These are phyloP conservation scores for Zasmidium cellare DNA, from an alignment of 2,329 filamentous ascomycete genomes.

Conservation along the genomic window DNA sequence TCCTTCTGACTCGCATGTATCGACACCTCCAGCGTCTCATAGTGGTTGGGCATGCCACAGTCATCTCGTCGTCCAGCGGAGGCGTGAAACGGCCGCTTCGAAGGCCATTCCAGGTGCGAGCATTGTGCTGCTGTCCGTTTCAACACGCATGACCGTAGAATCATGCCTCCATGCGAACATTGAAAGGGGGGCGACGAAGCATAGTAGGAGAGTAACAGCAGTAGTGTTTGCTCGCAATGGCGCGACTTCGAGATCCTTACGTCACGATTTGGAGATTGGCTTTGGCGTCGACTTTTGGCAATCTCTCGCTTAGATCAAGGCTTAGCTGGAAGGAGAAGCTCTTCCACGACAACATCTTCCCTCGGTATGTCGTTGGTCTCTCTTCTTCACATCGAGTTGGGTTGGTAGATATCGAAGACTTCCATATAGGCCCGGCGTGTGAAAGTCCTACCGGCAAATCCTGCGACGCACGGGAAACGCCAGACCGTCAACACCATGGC, in stretches of 20 bases:
- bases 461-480: too few relatives aligned
- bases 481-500: too few relatives aligned
- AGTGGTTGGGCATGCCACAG: conserved; percentile 61
- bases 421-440: too few relatives aligned
- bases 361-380: neutral
- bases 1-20: conserved; percentile 69
- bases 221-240: neutral
- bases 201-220: neutral
- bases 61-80: conserved; percentile 20
- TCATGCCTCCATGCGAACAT: conserved; percentile 32
- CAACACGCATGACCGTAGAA: conserved; percentile 29
- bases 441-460: too few relatives aligned
- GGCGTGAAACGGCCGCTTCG: conserved; percentile 24
- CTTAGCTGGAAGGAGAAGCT: conserved; percentile 1
- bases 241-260: neutral
- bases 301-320: neutral
- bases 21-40: conserved; percentile 75
- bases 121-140: conserved; percentile 28
- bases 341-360: neutral
- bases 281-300: neutral
- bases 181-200: conserved; percentile 1
- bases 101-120: neutral
- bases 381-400: neutral
- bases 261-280: neutral
- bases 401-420: too few relatives aligned